Base-by-base conservation (phyloP, 495 filamentous ascomycete genomes). In the Penicillium canescens region DNA sequence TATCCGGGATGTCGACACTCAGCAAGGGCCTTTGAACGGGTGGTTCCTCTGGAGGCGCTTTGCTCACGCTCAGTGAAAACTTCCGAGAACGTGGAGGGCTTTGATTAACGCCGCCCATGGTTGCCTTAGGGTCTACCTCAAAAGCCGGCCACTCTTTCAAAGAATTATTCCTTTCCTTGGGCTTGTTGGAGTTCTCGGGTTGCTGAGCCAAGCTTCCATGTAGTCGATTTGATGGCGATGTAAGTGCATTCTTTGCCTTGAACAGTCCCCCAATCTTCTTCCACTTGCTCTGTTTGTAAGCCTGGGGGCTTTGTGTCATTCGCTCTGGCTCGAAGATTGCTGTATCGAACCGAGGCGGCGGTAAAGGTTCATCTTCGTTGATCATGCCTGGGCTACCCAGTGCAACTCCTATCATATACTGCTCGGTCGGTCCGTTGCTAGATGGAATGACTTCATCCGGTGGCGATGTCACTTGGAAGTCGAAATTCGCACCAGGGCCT, bases 1-100 rank as follows among this genome's bases (percentile, higher is more conserved):
- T 78, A 33, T 80, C 77, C 0, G 93, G 93, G 35, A 98, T 95
- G 33, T 94, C 84, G 6, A 97, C 82, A 50, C 91, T 78, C 33
- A 98, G 72, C 12, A 80, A 36, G 1, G 65, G 67, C 8, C 49
- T 59, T 12, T 20, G 45, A 26, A 38, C 40, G 33, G 20, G 42
- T 16, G 13, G 9, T 14, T 63, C 64, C 6, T 52, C 50, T 24
- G 46, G 47, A 2, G 56, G 37, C 12, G 51, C 23, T 34, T 60
- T 60, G 14, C 23, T 63, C n/a, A 34, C 46, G 38, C 56, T 66
- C 0, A 56, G 23, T 6, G 63, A 63, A 11, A 54, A 38, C 7
- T 61, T 63, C 13, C 60, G 55, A 21, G 39, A 46, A 11, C 61
- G 49, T 18, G 58, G 46, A 1, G 59, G 41, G 10, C 31, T 42